Conservation (phyloP, 176 grass and related monocot genomes). For the Raddia distichophylla region DNA sequence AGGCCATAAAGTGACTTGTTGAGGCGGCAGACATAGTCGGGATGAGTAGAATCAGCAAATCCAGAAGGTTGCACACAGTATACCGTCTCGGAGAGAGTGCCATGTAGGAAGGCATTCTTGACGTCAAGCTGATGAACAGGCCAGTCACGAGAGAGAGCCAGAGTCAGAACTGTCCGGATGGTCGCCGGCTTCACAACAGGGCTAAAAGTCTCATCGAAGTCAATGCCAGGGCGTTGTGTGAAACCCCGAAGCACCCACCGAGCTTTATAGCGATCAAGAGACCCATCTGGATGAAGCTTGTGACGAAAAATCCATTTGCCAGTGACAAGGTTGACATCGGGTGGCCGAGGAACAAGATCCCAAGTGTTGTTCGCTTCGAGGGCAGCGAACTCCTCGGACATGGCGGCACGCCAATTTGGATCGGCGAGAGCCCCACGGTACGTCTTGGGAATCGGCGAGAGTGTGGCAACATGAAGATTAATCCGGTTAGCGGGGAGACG, state of each 20-base stretch:
- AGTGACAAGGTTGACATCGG: not conserved
- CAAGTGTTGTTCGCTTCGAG: not conserved
- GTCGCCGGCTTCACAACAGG: not conserved
- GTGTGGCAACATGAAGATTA: not conserved
- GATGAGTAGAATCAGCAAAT: no score
- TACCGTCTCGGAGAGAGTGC: no score
- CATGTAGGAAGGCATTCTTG: no score
- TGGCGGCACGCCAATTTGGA: not conserved
- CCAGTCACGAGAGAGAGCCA: no score
- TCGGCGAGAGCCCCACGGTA: not conserved
- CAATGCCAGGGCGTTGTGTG: not conserved
- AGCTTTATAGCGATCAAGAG: not conserved
- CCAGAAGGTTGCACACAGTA: no score
- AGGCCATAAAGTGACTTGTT: no score
- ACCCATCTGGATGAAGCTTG: not conserved
- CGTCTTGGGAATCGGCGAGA: not conserved
- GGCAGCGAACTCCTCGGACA: not conserved
- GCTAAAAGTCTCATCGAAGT: not conserved
- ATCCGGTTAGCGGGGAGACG: fast-evolving
- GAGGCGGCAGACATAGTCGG: no score
- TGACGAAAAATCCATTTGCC: not conserved
- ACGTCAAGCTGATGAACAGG: no score
- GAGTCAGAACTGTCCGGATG: not conserved
- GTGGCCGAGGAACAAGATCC: not conserved
- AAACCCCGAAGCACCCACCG: not conserved